Evolutionary conservation across 1,139 yeast species (phyloP), one percentile per base, ranked within the genome.

Genomic region (Candida pseudocylindracea): DNA sequence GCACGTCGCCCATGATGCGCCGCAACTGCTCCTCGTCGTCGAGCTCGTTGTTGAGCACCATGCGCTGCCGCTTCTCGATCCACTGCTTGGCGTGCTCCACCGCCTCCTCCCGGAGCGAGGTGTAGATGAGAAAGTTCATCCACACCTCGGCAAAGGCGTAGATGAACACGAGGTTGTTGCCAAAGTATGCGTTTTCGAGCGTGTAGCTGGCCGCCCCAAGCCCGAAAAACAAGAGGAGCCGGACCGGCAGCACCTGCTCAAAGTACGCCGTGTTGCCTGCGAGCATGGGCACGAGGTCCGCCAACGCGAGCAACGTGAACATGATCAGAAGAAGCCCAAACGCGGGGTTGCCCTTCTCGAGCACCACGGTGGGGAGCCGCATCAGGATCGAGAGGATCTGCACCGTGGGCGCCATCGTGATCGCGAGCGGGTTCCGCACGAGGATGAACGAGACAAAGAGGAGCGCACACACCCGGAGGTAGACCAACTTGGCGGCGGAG

Each of bases 61-160:
- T 15, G 20, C 20, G 20, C 20, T 15, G 4, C 20, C 41, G 42
- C 32, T 55, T 60, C 38, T 55, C 57, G 27, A 53, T 47, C 36
- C 49, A 55, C 35, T 54, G 49, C 38, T 54, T 56, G 39, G 54
- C 48, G 35, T 67, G 57, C 35, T 56, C 48, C 35, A 53, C 56
- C 41, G 60, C 65, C 44, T 72, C 88, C 37, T 75, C 85, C 41
- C 72, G 63, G 40, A 76, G 54, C 33, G 73, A 63, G 45, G 63
- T 67, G 48, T 60, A 74, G 32, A 72, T 61, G 42, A 74, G 53
- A 39, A 73, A 70, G 42, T 73, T 72, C 44, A 71, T 54, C 85
- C 85, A 75, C 27, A 74, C 60, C 45, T 76, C 91, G 39, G 67
- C 46, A 42, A 74, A 72, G n/a, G 69, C 49, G 45, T 65, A 74